These are phyloP conservation scores for Zalaria obscura DNA, from an alignment of 2,329 filamentous ascomycete genomes.

Conservation along the genomic window DNA sequence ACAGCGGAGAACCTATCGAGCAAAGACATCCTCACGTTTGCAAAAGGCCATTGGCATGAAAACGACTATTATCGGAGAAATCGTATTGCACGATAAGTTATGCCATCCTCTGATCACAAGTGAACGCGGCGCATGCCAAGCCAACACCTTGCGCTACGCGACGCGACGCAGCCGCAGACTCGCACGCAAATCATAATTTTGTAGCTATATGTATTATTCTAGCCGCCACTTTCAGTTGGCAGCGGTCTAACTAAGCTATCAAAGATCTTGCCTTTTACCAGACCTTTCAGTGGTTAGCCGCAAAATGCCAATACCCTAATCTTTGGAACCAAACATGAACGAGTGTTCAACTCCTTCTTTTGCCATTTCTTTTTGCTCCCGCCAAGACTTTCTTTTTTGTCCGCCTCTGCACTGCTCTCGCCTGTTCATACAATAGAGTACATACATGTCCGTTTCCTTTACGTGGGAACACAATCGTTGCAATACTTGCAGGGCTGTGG, in stretches of 20 bases:
- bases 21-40: not conserved
- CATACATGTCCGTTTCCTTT: too few species aligned
- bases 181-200: not conserved
- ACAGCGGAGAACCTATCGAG: not conserved
- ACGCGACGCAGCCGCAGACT: not conserved
- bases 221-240: not conserved
- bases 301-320: not conserved
- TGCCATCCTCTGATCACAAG: too few species aligned
- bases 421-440: too few species aligned
- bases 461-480: too few species aligned
- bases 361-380: not conserved
- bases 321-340: not conserved
- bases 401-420: too few species aligned
- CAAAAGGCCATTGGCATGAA: not conserved
- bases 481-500: too few species aligned
- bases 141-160: not conserved
- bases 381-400: too few species aligned
- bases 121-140: not conserved
- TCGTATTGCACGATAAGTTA: not conserved
- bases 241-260: not conserved
- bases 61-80: not conserved
- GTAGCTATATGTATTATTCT: not conserved
- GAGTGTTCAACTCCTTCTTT: not conserved
- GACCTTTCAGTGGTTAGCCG: not conserved
- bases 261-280: not conserved